Conservation (phyloP, 345 rosid species). For the Zanthoxylum bungeanum region DNA sequence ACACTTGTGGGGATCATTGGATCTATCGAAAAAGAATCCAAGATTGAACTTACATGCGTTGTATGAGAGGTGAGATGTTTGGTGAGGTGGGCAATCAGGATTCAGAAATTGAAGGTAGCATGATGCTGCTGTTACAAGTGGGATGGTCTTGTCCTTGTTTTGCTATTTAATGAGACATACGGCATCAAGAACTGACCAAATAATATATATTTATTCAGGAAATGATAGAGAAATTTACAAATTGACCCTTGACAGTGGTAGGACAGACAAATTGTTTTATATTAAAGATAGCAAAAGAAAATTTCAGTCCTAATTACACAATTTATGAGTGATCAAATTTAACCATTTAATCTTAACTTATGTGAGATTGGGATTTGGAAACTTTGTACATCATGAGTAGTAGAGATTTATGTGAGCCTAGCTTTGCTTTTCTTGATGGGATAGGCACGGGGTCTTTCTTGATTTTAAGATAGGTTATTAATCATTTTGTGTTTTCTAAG, state of each 20-base stretch:
- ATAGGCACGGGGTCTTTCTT: not conserved
- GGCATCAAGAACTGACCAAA: not conserved
- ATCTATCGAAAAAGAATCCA: conserved; percentile 1
- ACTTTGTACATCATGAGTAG: too few relatives aligned
- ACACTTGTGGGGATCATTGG: not conserved
- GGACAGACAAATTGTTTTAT: not conserved
- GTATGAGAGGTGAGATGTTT: conserved; percentile 6
- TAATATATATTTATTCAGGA: not conserved
- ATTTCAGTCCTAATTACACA: too few relatives aligned
- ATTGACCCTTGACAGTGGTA: not conserved
- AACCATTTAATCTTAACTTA: not conserved
- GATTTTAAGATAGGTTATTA: not conserved
- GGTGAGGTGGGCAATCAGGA: conserved; percentile 10
- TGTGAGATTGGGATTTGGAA: too few relatives aligned
- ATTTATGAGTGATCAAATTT: too few relatives aligned
- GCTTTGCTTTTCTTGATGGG: not conserved
- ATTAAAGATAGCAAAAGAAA: too few relatives aligned
- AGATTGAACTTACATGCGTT: conserved; percentile 1
- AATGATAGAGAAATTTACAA: not conserved
- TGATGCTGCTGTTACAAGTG: conserved; percentile 13
- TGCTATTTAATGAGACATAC: not conserved
- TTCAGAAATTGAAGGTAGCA: conserved; percentile 14
- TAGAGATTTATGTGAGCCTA: not conserved
- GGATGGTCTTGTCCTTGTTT: conserved; percentile 9
- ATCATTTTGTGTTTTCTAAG: not conserved